These are phyloP conservation scores for Filobasidium floriforme DNA, from an alignment of 768 basidiomycete species.

Conservation along the genomic window DNA sequence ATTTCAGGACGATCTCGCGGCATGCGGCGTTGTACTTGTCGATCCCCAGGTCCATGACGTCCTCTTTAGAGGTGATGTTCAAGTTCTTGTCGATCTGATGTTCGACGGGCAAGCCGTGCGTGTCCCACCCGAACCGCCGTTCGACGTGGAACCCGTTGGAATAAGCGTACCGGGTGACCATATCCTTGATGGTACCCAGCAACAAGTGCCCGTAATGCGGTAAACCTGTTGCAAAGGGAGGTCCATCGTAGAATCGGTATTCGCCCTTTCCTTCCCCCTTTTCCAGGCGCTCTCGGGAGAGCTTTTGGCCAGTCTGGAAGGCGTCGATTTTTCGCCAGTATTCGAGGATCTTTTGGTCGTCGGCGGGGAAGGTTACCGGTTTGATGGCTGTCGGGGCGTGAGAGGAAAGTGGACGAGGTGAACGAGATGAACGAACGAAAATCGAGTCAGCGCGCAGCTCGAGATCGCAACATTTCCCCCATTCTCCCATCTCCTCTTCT, in stretches of 20 bases:
- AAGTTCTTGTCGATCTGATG: conserved; percentile 98
- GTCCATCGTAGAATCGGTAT: conserved; percentile 93
- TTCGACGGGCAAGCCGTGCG: conserved; percentile 95
- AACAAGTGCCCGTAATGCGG: conserved; percentile 94
- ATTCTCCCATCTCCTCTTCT: no score
- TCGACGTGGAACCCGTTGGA: conserved; percentile 86
- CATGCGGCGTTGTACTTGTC: conserved; percentile 97
- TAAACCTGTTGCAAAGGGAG: conserved; percentile 91
- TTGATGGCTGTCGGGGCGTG: conserved; percentile 19
- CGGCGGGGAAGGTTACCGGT: conserved; percentile 31
- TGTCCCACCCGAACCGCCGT: conserved; percentile 97
- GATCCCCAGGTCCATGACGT: conserved; percentile 92
- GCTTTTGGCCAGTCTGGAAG: conserved; percentile 85
- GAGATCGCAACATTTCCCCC: no score
- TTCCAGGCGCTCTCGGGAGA: conserved; percentile 38
- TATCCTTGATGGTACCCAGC: conserved; percentile 63
- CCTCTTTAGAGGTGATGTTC: conserved; percentile 81
- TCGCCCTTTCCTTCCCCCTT: conserved; percentile 59
- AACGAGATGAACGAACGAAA: no score
- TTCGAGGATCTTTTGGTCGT: conserved; percentile 63
- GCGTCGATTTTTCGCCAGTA: conserved; percentile 98
- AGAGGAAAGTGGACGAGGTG: neutral
- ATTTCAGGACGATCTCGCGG: conserved; percentile 93
- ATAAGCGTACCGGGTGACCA: conserved; percentile 91
- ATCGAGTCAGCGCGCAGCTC: no score